phyloP scores from a whole-genome alignment of 495 filamentous ascomycete genomes.

The Sordaria brevicollis region DNA sequence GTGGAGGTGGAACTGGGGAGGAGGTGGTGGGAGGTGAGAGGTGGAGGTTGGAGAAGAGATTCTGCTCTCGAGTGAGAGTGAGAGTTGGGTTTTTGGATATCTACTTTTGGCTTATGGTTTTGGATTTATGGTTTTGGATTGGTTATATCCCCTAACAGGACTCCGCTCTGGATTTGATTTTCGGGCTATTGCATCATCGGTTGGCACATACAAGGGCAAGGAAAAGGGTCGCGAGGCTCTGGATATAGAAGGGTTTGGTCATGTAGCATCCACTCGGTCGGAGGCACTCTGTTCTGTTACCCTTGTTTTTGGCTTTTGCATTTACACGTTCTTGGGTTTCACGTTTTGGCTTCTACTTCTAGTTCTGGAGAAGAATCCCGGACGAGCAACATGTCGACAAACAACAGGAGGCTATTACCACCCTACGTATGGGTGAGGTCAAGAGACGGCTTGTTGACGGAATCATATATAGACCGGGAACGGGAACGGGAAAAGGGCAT shows the following conservation, averaged over 20 bases:
- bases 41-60: not conserved
- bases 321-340: not conserved
- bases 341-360: not conserved
- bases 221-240: not conserved
- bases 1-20: too few relatives aligned
- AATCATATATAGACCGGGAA: not conserved
- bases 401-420: not conserved
- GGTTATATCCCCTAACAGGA: not conserved
- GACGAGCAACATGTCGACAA: not conserved
- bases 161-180: not conserved
- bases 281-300: not conserved
- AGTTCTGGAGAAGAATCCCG: not conserved
- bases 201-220: not conserved
- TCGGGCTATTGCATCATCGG: not conserved
- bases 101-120: not conserved
- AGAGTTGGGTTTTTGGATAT: not conserved
- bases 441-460: not conserved
- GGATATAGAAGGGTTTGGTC: not conserved
- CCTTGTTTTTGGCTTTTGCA: not conserved
- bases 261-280: slow-evolving; percentile 3
- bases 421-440: not conserved
- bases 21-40: not conserved
- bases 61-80: too few relatives aligned
- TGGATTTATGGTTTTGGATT: not conserved
- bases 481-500: not conserved